Base-by-base conservation (phyloP, 106 monocot species). In the Dioscorea alata region DNA sequence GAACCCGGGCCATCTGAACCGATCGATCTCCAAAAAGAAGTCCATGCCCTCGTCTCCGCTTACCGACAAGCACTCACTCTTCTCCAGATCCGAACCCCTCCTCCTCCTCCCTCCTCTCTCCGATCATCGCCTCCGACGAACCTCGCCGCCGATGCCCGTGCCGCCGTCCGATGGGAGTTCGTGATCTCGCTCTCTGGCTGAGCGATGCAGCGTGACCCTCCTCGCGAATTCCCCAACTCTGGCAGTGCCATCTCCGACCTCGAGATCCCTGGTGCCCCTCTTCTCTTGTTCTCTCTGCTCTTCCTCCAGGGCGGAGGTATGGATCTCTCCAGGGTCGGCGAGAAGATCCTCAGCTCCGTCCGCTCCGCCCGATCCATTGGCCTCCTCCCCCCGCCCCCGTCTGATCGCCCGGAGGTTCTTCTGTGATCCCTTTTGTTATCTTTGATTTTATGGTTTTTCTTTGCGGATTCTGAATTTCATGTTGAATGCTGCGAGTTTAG, bases 271-370 rank as follows among this genome's bases (percentile, higher is more conserved):
- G 71, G 76, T 5, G 65, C 14, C 64, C 86, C 91, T 31, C 60
- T 92, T 48, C 82, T 92, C 31, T 92, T 89, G 77, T 82, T 97
- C 16, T 80, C 96, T 49, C 61, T 92, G 35, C 84, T 92, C 31
- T 79, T 92, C 50, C 63, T 92, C 60, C 92, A 97, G 58, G 84
- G 82, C 24, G 92, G 97, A 23, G 97, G 89, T 33, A 97, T 97
- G 97, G 92, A 97, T 87, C 89, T 97, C 35, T 89, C 97, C 28
- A 76, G 82, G 75, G 85, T 97, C 64, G 97, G 97, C 48, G 97
- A 85, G 92, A 97, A 79, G 86, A 63, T 97, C 70, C 76, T 97
- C 67, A 87, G 87, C 80, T 97, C 97, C 54, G 89, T 97, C 20
- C 89, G 92, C 23, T 92, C 97, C 16, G 89, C 92, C 8, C 73